These are phyloP conservation scores for Pythium vanterpoolii DNA, from an alignment of 352 stramenopile species.

Conservation along the genomic window DNA sequence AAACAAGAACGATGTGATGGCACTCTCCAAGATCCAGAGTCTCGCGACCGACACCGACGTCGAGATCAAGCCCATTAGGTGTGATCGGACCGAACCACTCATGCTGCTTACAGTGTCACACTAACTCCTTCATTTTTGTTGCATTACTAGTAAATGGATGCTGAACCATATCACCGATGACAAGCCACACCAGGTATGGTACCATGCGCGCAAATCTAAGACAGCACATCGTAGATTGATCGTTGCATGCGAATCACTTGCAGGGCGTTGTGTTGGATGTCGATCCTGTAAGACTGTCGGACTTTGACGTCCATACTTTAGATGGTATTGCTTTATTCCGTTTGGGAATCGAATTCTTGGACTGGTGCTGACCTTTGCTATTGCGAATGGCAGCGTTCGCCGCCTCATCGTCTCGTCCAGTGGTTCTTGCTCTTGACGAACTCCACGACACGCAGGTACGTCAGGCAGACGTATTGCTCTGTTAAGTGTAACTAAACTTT, in stretches of 20 bases:
- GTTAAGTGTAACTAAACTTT: not conserved
- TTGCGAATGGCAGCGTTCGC: constrained; percentile 25
- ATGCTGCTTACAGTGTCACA: not conserved
- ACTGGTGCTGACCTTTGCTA: not conserved
- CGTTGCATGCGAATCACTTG: no score
- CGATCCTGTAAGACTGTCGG: constrained; percentile 46
- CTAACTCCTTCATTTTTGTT: not conserved
- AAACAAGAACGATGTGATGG: constrained; percentile 10
- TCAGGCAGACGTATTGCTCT: not conserved
- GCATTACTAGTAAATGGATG: constrained; percentile 69
- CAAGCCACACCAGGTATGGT: constrained; percentile 70
- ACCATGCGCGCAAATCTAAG: not conserved
- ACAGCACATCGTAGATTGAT: not conserved
- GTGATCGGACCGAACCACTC: not conserved
- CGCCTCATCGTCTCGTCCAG: constrained; percentile 26
- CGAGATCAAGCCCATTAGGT: constrained; percentile 21
- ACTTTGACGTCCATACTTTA: constrained; percentile 33
- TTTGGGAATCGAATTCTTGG: not conserved
- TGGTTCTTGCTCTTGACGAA: constrained; percentile 75
- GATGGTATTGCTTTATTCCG: constrained; percentile 1
- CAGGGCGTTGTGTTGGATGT: constrained; percentile 76
- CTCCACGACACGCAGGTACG: constrained; percentile 74
- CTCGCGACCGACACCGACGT: constrained; percentile 15
- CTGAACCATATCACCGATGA: constrained; percentile 79
- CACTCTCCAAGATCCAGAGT: constrained; percentile 16